Conservation (phyloP, 2,329 filamentous ascomycete species). For the Fusarium sp. region DNA sequence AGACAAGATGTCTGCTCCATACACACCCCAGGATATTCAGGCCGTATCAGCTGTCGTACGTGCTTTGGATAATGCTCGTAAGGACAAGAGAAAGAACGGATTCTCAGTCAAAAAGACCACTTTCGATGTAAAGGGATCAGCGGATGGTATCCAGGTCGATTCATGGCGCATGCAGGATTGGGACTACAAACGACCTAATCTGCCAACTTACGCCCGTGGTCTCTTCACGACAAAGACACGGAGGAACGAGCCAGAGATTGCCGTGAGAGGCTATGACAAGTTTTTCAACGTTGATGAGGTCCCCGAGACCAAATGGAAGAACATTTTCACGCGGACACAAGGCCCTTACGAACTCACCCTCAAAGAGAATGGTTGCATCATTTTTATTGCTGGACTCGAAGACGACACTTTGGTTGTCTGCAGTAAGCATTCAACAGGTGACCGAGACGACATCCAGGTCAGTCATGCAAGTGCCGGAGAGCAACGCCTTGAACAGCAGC, state of each 20-base stretch:
- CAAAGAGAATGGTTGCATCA: slow-evolving; percentile 99
- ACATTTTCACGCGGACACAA: slow-evolving; percentile 78
- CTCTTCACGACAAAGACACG: slow-evolving; percentile 85
- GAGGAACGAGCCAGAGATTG: slow-evolving; percentile 78
- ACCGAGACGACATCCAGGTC: slow-evolving; percentile 73
- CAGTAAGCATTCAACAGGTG: slow-evolving; percentile 96
- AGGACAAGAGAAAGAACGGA: slow-evolving; percentile 65
- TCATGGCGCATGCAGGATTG: slow-evolving; percentile 96
- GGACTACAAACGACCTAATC: slow-evolving; percentile 89
- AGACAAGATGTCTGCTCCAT: slow-evolving; percentile 61
- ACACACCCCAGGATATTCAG: slow-evolving; percentile 74
- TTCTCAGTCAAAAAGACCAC: slow-evolving; percentile 85
- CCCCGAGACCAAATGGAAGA: slow-evolving; percentile 81
- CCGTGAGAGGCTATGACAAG: slow-evolving; percentile 93
- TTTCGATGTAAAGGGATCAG: slow-evolving; percentile 73
- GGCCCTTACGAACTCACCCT: slow-evolving; percentile 95
- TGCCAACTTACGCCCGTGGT: slow-evolving; percentile 93
- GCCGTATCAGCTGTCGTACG: slow-evolving; percentile 74
- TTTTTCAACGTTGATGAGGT: slow-evolving; percentile 97
- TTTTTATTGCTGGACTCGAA: slow-evolving; percentile 92
- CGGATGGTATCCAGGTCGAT: slow-evolving; percentile 75
- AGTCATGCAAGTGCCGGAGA: slow-evolving; percentile 91
- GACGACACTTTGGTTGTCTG: slow-evolving; percentile 93
- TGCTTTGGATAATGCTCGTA: slow-evolving; percentile 67
- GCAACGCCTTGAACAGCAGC: slow-evolving; percentile 81